Conservation (phyloP, 2,329 filamentous ascomycete genomes). For the Ceratocystis diversiconidia region DNA sequence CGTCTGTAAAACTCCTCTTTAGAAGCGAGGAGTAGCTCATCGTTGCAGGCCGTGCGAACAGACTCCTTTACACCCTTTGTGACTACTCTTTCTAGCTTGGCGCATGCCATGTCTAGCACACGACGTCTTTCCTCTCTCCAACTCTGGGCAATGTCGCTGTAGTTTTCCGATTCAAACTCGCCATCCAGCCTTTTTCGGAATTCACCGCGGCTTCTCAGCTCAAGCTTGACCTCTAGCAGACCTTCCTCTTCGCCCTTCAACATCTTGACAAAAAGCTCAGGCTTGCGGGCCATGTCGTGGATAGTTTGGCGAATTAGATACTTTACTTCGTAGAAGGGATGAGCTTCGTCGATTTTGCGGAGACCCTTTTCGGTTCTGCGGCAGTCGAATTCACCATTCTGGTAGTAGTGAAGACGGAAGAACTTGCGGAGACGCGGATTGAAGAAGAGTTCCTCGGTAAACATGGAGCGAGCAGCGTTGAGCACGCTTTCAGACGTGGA, state of each 20-base stretch:
- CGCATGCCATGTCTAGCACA: conserved; percentile 65
- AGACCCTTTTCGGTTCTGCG: conserved; percentile 86
- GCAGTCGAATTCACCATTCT: conserved; percentile 72
- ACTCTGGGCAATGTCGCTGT: conserved; percentile 82
- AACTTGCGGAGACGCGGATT: conserved; percentile 83
- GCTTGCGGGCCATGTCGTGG: conserved; percentile 62
- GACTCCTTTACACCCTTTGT: conserved; percentile 90
- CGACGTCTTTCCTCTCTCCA: conserved; percentile 86
- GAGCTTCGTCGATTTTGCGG: conserved; percentile 82
- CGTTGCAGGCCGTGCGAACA: conserved; percentile 84
- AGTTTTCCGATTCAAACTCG: conserved; percentile 88
- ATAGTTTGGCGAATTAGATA: conserved; percentile 86
- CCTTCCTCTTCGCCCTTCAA: conserved; percentile 92
- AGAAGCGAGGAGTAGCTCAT: conserved; percentile 74
- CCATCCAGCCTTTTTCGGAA: conserved; percentile 65
- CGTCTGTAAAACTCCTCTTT: conserved; percentile 79
- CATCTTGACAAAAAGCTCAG: conserved; percentile 92
- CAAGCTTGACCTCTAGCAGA: conserved; percentile 70
- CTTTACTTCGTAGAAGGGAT: conserved; percentile 96
- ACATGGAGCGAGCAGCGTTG: conserved; percentile 69
- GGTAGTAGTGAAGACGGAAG: conserved; percentile 71
- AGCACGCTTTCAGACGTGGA: conserved; percentile 62
- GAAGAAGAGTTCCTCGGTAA: conserved; percentile 75
- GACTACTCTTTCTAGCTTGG: conserved; percentile 70
- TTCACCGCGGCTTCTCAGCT: conserved; percentile 58